Evolutionary conservation across 352 stramenopile species (phyloP).

Genomic region (Phytophthora tubulina): DNA sequence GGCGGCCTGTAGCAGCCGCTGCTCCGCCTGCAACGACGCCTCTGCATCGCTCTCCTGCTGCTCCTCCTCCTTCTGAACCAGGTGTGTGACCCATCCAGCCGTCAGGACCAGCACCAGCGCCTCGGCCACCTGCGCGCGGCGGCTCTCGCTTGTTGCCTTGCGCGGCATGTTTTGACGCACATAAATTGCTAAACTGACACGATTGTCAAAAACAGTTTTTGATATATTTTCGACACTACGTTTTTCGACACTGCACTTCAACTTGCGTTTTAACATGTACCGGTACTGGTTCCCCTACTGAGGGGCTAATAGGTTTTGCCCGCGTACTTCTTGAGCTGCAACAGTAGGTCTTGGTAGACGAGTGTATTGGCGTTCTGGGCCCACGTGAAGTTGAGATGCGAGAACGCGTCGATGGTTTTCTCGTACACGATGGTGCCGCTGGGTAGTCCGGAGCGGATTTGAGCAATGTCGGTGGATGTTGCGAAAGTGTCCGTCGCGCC

Average conservation of each 20-base stretch:
- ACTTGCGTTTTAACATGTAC: background rate
- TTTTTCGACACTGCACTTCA: constrained; percentile 3
- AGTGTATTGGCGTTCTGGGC: constrained; percentile 43
- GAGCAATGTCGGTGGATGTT: constrained; percentile 41
- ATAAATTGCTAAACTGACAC: background rate
- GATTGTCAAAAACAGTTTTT: background rate
- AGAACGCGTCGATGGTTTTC: constrained; percentile 45
- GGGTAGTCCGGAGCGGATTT: constrained; percentile 44
- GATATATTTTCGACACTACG: background rate
- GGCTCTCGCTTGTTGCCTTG: constrained; percentile 26
- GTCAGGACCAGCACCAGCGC: constrained; percentile 44
- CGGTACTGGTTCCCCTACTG: too few species aligned
- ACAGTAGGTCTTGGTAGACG: constrained; percentile 51
- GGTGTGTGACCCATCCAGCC: constrained; percentile 45
- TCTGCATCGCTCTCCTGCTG: constrained; percentile 9
- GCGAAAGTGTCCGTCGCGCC: constrained; percentile 55
- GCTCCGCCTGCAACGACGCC: constrained; percentile 29
- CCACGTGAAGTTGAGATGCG: constrained; percentile 68
- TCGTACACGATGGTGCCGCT: constrained; percentile 49
- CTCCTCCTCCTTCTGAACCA: constrained; percentile 34
- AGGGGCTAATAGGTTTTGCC: constrained; percentile 40
- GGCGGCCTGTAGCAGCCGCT: constrained; percentile 43
- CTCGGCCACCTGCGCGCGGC: constrained; percentile 46
- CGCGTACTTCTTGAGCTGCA: constrained; percentile 49
- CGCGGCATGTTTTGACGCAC: constrained; percentile 2